Evolutionary conservation across 2,329 filamentous ascomycete species (phyloP).

Genomic region (Claviceps fusiformis): DNA sequence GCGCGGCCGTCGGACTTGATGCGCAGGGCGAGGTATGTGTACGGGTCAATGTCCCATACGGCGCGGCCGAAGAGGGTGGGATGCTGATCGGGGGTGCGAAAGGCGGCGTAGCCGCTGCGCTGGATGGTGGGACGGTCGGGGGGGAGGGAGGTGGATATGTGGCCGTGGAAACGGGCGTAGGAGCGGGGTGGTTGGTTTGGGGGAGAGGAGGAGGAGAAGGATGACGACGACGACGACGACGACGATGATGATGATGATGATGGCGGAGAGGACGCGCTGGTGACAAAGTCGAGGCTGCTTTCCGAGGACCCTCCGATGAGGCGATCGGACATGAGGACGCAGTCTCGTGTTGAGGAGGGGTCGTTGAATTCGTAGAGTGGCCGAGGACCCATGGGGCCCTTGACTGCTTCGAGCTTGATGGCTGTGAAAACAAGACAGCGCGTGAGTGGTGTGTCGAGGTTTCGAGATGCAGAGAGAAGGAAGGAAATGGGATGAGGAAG

Average conservation of each 20-base stretch:
- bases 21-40: conserved; percentile 73
- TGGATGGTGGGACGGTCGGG: conserved; percentile 58
- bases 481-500: neutral
- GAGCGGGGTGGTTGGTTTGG: conserved; percentile 11
- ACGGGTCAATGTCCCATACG: conserved; percentile 82
- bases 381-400: conserved; percentile 48
- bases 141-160: conserved; percentile 76
- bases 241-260: no score
- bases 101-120: conserved; percentile 78
- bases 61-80: conserved; percentile 74
- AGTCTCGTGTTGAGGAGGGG: conserved; percentile 31
- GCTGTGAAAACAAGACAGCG: conserved; percentile 28
- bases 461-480: neutral
- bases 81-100: conserved; percentile 65
- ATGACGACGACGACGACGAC: conserved; percentile 10
- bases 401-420: conserved; percentile 55
- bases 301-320: conserved; percentile 80
- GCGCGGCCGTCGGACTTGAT: conserved; percentile 82
- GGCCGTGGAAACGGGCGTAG: conserved; percentile 74
- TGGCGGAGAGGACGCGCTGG: neutral
- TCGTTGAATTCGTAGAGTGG: conserved; percentile 50
- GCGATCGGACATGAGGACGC: conserved; percentile 73
- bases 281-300: conserved; percentile 53
- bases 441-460: neutral
- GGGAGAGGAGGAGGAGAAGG: conserved; percentile 7